These are phyloP conservation scores for Aspergillus funiculosus DNA, from an alignment of 495 filamentous ascomycete genomes.

Conservation along the genomic window DNA sequence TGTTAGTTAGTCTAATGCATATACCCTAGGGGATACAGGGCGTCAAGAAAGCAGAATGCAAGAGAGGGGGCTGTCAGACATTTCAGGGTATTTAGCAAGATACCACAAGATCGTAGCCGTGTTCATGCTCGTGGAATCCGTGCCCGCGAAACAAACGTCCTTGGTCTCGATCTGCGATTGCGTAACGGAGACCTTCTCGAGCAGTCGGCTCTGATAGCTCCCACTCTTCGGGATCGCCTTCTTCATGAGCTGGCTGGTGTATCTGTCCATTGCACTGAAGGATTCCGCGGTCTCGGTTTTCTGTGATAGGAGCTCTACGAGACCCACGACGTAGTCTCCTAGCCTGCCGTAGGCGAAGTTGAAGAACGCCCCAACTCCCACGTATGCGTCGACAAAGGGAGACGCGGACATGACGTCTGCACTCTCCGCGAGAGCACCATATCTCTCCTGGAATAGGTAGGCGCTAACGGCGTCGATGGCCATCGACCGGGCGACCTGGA, in stretches of 20 bases:
- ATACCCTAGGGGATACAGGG: too few relatives aligned
- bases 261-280: conserved; percentile 34
- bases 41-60: too few relatives aligned
- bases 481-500: conserved; percentile 38
- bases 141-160: conserved; percentile 33
- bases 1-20: background rate
- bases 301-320: conserved; percentile 22
- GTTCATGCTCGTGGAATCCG: conserved; percentile 44
- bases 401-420: conserved; percentile 28
- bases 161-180: conserved; percentile 45
- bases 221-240: conserved; percentile 20
- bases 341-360: conserved; percentile 31
- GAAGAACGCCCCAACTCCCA: conserved; percentile 46
- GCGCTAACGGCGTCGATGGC: conserved; percentile 42
- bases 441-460: conserved; percentile 42
- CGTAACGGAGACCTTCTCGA: conserved; percentile 30
- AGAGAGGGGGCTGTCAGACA: conserved; percentile 25
- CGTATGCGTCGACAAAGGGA: conserved; percentile 41
- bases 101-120: conserved; percentile 40
- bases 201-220: conserved; percentile 45
- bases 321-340: conserved; percentile 32
- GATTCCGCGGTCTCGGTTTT: conserved; percentile 24
- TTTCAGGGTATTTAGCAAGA: conserved; percentile 35
- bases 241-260: conserved; percentile 30
- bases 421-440: conserved; percentile 35